Evolutionary conservation across 805 yeast genomes (phyloP).

Genomic region (Monosporozyma unispora): DNA sequence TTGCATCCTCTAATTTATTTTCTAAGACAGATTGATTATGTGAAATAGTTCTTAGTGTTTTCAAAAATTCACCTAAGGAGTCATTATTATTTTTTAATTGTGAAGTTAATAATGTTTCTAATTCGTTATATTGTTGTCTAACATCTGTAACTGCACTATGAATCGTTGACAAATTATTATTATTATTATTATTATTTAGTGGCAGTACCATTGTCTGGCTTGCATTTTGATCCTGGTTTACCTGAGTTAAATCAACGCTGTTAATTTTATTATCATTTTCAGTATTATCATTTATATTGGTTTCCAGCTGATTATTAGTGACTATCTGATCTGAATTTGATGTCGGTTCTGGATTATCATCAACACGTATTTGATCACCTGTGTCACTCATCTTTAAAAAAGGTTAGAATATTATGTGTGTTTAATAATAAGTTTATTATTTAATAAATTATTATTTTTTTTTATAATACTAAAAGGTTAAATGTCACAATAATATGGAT

Average conservation of each 20-base stretch:
- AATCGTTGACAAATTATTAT: neutral
- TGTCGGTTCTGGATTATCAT: neutral
- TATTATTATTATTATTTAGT: too few relatives aligned
- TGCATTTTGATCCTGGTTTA: neutral
- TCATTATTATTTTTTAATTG: constrained; percentile 12
- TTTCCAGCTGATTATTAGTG: neutral
- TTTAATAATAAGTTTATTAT: neutral
- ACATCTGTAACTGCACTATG: constrained; percentile 8
- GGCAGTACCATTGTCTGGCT: neutral
- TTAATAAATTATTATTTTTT: neutral
- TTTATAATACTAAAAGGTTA: neutral
- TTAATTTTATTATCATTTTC: too few relatives aligned
- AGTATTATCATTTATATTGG: too few relatives aligned
- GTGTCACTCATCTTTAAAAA: neutral
- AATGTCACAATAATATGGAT: neutral
- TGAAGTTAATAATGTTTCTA: constrained; percentile 14
- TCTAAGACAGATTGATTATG: constrained; percentile 30
- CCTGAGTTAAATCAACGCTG: too few relatives aligned
- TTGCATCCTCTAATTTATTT: constrained; percentile 28
- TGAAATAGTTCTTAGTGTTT: constrained; percentile 22
- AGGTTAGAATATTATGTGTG: neutral
- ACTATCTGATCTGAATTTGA: neutral
- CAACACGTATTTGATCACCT: neutral
- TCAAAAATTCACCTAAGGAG: constrained; percentile 19
- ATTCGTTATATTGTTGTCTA: constrained; percentile 10